Evolutionary conservation across 2,329 filamentous ascomycete genomes (phyloP).

Genomic region (Xylariaceae sp.): DNA sequence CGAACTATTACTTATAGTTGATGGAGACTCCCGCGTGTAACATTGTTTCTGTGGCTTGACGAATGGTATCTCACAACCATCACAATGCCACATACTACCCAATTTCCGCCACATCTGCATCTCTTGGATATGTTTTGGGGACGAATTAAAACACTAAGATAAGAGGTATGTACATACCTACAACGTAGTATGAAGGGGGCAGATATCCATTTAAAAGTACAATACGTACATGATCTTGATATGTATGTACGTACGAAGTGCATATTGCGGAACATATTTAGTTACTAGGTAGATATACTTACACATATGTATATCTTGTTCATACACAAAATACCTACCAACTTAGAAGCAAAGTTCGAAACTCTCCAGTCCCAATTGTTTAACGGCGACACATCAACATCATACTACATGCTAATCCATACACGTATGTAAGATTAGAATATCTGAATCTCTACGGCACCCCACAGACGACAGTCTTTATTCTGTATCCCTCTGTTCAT

Average conservation of each 20-base stretch:
- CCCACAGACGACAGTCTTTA: neutral
- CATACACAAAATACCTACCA: too few relatives aligned
- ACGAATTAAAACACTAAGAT: neutral
- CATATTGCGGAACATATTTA: too few relatives aligned
- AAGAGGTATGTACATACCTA: too few relatives aligned
- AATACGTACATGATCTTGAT: too few relatives aligned
- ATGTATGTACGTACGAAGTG: too few relatives aligned
- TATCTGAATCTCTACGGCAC: neutral
- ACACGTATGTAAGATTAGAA: neutral
- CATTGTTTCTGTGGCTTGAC: slow-evolving; percentile 22
- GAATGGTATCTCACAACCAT: neutral
- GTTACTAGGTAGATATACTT: neutral
- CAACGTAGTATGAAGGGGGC: too few relatives aligned
- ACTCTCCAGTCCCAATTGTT: too few relatives aligned
- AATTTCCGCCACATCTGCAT: slow-evolving; percentile 10
- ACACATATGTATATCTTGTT: neutral
- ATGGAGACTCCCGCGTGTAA: slow-evolving; percentile 25
- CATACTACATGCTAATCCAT: too few relatives aligned
- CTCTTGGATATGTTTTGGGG: neutral
- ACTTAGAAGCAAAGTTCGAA: too few relatives aligned
- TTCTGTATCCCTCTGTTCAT: slow-evolving; percentile 5
- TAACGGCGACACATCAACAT: too few relatives aligned
- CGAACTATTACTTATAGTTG: slow-evolving; percentile 17
- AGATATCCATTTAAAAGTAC: too few relatives aligned
- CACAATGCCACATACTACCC: slow-evolving; percentile 6